A percentile compares a stretch with the other conserved stretches of the same genome.
Conservation (phyloP, 1,284 basidiomycete species). For the Marasmius tenuissimus region DNA sequence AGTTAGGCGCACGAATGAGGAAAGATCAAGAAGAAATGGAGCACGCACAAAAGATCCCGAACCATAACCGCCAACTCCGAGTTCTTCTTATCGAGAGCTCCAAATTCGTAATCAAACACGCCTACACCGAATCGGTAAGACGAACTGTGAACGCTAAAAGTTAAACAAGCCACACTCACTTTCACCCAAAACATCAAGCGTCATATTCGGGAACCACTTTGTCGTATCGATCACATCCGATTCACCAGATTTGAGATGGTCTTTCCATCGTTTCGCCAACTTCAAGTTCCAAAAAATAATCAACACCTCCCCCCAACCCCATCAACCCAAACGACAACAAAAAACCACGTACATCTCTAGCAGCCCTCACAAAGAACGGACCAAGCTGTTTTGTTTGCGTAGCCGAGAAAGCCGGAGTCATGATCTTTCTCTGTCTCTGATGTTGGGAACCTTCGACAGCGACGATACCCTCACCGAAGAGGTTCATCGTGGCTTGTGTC, state of each 20-base stretch:
- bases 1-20: no score
- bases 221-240: no score
- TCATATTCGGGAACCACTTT: no score
- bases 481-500: not conserved
- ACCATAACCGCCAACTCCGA: not conserved
- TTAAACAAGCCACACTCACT: no score
- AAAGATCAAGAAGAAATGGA: not conserved
- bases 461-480: not conserved
- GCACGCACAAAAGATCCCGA: not conserved
- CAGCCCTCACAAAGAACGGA: not conserved
- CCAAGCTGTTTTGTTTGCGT: not conserved
- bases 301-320: no score
- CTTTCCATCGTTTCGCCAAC: no score
- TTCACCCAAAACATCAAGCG: no score
- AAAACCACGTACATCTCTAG: not conserved
- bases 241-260: no score
- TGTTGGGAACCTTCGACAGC: not conserved
- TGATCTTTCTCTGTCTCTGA: not conserved
- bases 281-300: not conserved
- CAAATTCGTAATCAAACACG: constrained; percentile 1
- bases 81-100: constrained; percentile 1
- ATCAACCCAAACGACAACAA: no score
- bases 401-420: constrained; percentile 3
- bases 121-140: not conserved
- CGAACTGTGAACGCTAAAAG: not conserved